phyloP scores from a whole-genome alignment of 805 yeast species.

The Debaryomyces hansenii region DNA sequence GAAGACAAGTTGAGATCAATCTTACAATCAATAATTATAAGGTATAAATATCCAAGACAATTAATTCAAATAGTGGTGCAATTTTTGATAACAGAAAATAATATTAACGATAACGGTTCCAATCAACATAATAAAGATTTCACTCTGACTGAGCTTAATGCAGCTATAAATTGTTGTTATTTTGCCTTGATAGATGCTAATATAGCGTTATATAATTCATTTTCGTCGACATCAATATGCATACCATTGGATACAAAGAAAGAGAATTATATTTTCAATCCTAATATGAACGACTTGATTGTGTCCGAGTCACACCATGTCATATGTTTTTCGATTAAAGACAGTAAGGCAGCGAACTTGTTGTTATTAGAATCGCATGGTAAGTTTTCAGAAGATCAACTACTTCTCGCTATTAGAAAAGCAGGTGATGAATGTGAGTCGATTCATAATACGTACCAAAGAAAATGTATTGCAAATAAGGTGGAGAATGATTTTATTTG shows the following conservation, averaged over 20 bases:
- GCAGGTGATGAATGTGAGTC: slow-evolving; percentile 50
- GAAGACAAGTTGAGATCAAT: slow-evolving; percentile 70
- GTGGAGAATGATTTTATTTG: slow-evolving; percentile 60
- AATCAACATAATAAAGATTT: slow-evolving; percentile 15
- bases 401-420: slow-evolving; percentile 51
- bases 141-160: slow-evolving; percentile 56
- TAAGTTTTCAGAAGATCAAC: slow-evolving; percentile 54
- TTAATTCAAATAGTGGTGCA: slow-evolving; percentile 45
- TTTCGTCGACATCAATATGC: slow-evolving; percentile 48
- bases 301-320: slow-evolving; percentile 61
- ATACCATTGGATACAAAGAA: slow-evolving; percentile 32
- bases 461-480: slow-evolving; percentile 45
- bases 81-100: slow-evolving; percentile 30
- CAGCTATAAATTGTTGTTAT: slow-evolving; percentile 70
- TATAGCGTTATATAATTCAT: slow-evolving; percentile 63
- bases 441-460: slow-evolving; percentile 47
- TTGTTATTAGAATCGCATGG: slow-evolving; percentile 77
- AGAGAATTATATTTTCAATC: slow-evolving; percentile 34
- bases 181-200: slow-evolving; percentile 82
- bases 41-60: slow-evolving; percentile 75
- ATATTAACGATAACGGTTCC: slow-evolving; percentile 10
- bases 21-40: slow-evolving; percentile 57
- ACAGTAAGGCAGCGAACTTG: slow-evolving; percentile 52
- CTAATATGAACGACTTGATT: slow-evolving; percentile 45
- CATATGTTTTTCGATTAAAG: slow-evolving; percentile 56